Conservation (phyloP, 75 land plant genomes). For the Cryptomeria japonica region DNA sequence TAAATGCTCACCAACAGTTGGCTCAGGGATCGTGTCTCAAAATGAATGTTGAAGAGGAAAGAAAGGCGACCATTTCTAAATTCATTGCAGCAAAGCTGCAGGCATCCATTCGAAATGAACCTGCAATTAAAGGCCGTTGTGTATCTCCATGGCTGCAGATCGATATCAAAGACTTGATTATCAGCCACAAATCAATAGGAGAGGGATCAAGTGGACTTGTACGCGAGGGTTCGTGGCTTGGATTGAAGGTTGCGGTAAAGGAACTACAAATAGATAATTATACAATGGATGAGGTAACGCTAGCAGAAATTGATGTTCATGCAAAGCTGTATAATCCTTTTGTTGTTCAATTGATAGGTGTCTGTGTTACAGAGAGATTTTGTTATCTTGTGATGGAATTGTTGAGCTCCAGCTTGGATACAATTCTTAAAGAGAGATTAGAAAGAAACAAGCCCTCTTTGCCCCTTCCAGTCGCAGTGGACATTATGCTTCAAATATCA, state of each 20-base stretch:
- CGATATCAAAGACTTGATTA: conserved; percentile 15
- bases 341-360: conserved; percentile 13
- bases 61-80: neutral
- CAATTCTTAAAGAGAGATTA: neutral
- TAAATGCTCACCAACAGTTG: neutral
- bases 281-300: neutral
- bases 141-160: conserved; percentile 8
- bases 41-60: conserved; percentile 3
- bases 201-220: conserved; percentile 6
- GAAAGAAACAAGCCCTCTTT: neutral
- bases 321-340: conserved; percentile 12
- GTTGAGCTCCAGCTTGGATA: conserved; percentile 6
- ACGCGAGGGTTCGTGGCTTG: conserved; percentile 17
- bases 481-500: conserved; percentile 21
- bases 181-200: neutral
- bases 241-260: conserved; percentile 19
- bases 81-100: neutral
- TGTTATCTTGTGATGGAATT: conserved; percentile 19
- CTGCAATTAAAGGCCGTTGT: neutral
- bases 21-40: neutral
- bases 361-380: neutral
- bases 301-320: neutral
- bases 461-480: conserved; percentile 12
- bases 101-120: neutral
- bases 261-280: neutral